Percentiles rank a stretch among this genome's conserved stretches.
phyloP scores from a whole-genome alignment of 108 stramenopile genomes.

The Cyclostephanos tholiformis region DNA sequence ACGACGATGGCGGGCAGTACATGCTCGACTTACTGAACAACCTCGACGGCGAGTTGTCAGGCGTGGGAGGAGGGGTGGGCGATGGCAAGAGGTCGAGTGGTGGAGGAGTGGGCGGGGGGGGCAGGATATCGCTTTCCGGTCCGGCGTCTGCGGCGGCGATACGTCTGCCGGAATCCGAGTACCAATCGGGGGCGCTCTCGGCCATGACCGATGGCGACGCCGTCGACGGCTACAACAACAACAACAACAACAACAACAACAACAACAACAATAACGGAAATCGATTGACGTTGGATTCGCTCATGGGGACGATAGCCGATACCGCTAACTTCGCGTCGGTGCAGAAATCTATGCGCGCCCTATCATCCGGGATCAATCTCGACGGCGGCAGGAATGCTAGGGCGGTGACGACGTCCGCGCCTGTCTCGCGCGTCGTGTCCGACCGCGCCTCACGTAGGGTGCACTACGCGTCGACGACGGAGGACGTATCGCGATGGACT shows the following conservation, averaged over 20 bases:
- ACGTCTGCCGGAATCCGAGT: constrained; percentile 55
- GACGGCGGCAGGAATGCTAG: constrained; percentile 12
- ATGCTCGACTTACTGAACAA: constrained; percentile 83
- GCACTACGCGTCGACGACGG: constrained; percentile 74
- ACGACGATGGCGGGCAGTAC: constrained; percentile 86
- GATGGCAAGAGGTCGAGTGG: neutral
- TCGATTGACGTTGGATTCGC: constrained; percentile 76
- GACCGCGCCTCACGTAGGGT: constrained; percentile 87
- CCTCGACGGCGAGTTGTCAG: constrained; percentile 56
- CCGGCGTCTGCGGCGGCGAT: constrained; percentile 45
- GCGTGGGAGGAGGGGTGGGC: neutral
- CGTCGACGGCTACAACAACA: constrained; percentile 14
- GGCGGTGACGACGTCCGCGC: constrained; percentile 69
- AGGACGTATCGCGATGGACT: constrained; percentile 85
- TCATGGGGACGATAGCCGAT: constrained; percentile 84
- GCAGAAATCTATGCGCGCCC: constrained; percentile 68
- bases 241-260: constrained; percentile 16
- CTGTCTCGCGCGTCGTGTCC: constrained; percentile 69
- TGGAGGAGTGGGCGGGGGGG: constrained; percentile 22
- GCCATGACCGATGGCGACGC: constrained; percentile 10
- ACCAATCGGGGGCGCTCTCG: constrained; percentile 32
- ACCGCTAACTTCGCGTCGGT: constrained; percentile 82
- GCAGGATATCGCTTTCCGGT: constrained; percentile 42
- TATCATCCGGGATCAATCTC: constrained; percentile 34
- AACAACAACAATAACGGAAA: constrained; percentile 20